Percentiles rank a stretch among this genome's conserved stretches.
phyloP scores from a whole-genome alignment of 805 yeast genomes.

The Saccharomycopsis sp. region DNA sequence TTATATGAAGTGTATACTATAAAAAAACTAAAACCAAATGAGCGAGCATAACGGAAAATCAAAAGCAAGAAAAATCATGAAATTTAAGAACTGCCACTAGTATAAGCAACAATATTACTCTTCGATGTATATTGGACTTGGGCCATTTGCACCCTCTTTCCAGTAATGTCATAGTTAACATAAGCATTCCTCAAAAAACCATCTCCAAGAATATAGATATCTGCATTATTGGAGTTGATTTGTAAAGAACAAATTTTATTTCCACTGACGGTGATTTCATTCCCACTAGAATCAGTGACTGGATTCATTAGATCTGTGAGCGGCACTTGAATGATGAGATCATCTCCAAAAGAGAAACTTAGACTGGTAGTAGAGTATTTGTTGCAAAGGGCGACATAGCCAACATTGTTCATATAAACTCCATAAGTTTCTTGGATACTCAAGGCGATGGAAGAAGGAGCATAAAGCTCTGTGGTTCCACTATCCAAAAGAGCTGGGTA shows the following conservation, averaged over 20 bases:
- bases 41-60: too few species aligned
- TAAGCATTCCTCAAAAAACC: slow-evolving; percentile 42
- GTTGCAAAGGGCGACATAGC: slow-evolving; percentile 9
- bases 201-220: slow-evolving; percentile 40
- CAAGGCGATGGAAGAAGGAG: slow-evolving; percentile 28
- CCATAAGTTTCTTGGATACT: not conserved
- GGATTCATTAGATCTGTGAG: slow-evolving; percentile 25
- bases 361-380: slow-evolving; percentile 13
- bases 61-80: too few species aligned
- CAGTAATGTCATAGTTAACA: slow-evolving; percentile 52
- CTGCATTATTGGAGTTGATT: slow-evolving; percentile 26
- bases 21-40: too few species aligned
- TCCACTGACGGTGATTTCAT: not conserved
- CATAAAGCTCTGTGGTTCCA: slow-evolving; percentile 34
- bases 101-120: not conserved
- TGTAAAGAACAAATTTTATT: slow-evolving; percentile 36
- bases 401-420: slow-evolving; percentile 22
- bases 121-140: slow-evolving; percentile 22
- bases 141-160: slow-evolving; percentile 45
- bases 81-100: too few species aligned
- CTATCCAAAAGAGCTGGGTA: slow-evolving; percentile 34
- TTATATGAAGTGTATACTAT: too few species aligned
- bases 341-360: slow-evolving; percentile 29
- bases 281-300: not conserved
- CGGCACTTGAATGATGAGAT: slow-evolving; percentile 39